Conservation (phyloP, 2,329 filamentous ascomycete genomes). For the Fusarium sp. region DNA sequence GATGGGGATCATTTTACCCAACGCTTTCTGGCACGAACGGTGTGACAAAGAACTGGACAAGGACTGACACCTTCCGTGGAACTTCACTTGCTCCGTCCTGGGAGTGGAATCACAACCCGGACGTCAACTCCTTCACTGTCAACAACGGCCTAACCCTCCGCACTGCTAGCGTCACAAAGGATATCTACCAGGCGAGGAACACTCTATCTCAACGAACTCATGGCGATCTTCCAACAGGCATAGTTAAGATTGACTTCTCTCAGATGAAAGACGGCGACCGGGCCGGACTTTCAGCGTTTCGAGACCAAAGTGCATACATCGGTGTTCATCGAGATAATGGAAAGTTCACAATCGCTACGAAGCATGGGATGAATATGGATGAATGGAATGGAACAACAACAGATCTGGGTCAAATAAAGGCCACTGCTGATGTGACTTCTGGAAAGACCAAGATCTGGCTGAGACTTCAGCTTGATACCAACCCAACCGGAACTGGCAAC, state of each 20-base stretch:
- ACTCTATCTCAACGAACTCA: slow-evolving; percentile 60
- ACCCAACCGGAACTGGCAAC: slow-evolving; percentile 34
- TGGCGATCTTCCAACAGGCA: slow-evolving; percentile 58
- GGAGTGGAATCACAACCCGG: slow-evolving; percentile 73
- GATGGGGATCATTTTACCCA: slow-evolving; percentile 60
- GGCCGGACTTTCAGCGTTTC: slow-evolving; percentile 62
- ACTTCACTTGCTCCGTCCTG: slow-evolving; percentile 56
- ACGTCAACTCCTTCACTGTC: slow-evolving; percentile 57
- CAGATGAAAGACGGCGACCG: slow-evolving; percentile 63
- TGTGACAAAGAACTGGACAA: slow-evolving; percentile 41
- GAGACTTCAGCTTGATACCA: slow-evolving; percentile 37
- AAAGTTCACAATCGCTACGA: slow-evolving; percentile 46
- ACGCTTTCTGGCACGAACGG: slow-evolving; percentile 39
- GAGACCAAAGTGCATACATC: slow-evolving; percentile 64
- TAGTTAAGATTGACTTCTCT: slow-evolving; percentile 60
- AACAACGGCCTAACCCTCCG: slow-evolving; percentile 57
- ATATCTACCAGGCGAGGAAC: slow-evolving; percentile 60
- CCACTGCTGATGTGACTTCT: slow-evolving; percentile 32
- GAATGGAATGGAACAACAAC: slow-evolving; percentile 40
- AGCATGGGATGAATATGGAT: slow-evolving; percentile 53
- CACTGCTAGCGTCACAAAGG: slow-evolving; percentile 62
- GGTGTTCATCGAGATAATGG: slow-evolving; percentile 53
- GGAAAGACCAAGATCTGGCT: slow-evolving; percentile 39
- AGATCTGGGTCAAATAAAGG: slow-evolving; percentile 30
- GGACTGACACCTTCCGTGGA: slow-evolving; percentile 59